Percentiles rank a stretch among this genome's conserved stretches.
Evolutionary conservation across 2,329 filamentous ascomycete genomes (phyloP).

Genomic region (Fusarium proliferatum): DNA sequence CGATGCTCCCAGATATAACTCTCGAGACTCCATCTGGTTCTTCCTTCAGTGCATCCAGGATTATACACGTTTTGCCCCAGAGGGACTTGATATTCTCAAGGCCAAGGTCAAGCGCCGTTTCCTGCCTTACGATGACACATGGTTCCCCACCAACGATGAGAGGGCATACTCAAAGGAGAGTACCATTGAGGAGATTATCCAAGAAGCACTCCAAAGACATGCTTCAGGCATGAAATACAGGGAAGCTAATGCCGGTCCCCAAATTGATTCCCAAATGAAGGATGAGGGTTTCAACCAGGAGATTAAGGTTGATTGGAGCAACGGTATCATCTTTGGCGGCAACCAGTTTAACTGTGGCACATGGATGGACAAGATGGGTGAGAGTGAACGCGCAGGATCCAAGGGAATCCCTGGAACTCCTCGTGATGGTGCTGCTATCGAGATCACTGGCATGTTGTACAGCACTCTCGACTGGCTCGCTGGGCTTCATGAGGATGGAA

Average conservation of each 20-base stretch:
- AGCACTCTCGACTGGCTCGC: slow-evolving; percentile 87
- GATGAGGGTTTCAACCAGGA: slow-evolving; percentile 92
- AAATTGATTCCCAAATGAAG: slow-evolving; percentile 92
- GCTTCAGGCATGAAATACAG: slow-evolving; percentile 90
- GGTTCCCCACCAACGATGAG: slow-evolving; percentile 84
- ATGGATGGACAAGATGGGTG: slow-evolving; percentile 99
- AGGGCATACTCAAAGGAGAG: slow-evolving; percentile 88
- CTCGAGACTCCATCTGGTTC: slow-evolving; percentile 97
- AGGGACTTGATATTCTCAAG: slow-evolving; percentile 78
- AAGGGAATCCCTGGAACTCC: slow-evolving; percentile 97
- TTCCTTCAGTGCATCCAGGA: slow-evolving; percentile 97
- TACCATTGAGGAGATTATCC: slow-evolving; percentile 88
- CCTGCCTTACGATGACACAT: slow-evolving; percentile 94
- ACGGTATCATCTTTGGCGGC: slow-evolving; percentile 90
- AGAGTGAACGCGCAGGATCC: slow-evolving; percentile 87
- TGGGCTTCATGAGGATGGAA: slow-evolving; percentile 71
- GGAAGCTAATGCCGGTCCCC: slow-evolving; percentile 91
- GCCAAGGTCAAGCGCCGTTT: slow-evolving; percentile 86
- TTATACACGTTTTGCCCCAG: slow-evolving; percentile 83
- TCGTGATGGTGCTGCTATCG: slow-evolving; percentile 92
- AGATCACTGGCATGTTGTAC: slow-evolving; percentile 94
- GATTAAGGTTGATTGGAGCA: slow-evolving; percentile 90
- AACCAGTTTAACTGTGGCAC: slow-evolving; percentile 96
- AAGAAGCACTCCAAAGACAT: slow-evolving; percentile 93
- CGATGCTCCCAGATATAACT: slow-evolving; percentile 90